Evolutionary conservation across 345 rosid genomes (phyloP), one percentile per base, ranked within the genome.

Genomic region (Gossypium herbaceum): DNA sequence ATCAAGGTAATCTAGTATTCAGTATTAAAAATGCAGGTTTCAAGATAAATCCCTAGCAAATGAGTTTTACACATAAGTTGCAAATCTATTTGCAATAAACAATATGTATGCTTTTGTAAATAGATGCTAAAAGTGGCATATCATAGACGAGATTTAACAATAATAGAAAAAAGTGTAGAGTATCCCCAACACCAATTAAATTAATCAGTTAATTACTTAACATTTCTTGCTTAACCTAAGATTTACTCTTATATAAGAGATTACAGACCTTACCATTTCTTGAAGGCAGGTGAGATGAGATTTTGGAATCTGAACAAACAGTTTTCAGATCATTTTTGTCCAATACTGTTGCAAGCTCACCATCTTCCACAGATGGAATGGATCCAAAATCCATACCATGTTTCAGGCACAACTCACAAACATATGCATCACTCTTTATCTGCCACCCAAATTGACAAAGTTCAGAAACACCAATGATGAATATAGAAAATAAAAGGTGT

Each of bases 321-420:
- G 68, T 59, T 79, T 65, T 72, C 10, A 24, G 55, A 47, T 79
- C 80, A 65, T 22, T 54, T 39, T 73, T 68, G 22, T 39, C 75
- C 25, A 74, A 27, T 27, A 66, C 13, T 50, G 51, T 74, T 79
- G 64, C 62, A 15, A 59, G 67, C 60, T 74, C 51, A 67, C 77
- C 72, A 61, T 80, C 72, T 76, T 78, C 84, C 61, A 10, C 68
- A 8, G 70, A 56, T 22, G 79, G 56, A 66, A 55, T 9, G 45
- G 79, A 71, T 39, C 67, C 60, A 57, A 64, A 63, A 8, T 43
- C 71, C 81, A 86, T 83, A 41, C 88, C 85, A 64, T 95, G 91
- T 77, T 87, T 93, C 80, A 77, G 91, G 81, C 98, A 95, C 22
- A 91, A 86, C 85, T 95, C 97, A 56, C 99, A 95, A 44, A 81